Percentiles rank a stretch among this genome's conserved stretches.
These are phyloP conservation scores for Phytophthora multivora DNA, from an alignment of 352 stramenopile genomes.

Conservation along the genomic window DNA sequence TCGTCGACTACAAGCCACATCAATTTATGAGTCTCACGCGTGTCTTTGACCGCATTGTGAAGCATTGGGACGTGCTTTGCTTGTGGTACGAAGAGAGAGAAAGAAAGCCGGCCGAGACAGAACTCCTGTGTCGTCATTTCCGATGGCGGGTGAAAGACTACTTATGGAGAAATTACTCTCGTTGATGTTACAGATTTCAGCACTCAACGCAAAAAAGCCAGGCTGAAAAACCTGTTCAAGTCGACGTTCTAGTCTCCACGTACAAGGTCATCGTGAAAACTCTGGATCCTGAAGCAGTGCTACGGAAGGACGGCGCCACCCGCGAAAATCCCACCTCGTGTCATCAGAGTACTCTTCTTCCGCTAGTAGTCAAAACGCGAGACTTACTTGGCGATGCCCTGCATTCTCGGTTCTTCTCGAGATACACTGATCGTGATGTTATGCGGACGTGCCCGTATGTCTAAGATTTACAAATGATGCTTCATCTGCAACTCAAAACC, in stretches of 20 bases:
- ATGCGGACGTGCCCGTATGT: constrained; percentile 5
- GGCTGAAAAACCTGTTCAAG: constrained; percentile 5
- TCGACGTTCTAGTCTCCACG: constrained; percentile 10
- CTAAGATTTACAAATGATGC: constrained; percentile 11
- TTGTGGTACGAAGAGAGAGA: too few relatives aligned
- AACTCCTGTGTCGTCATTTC: too few relatives aligned
- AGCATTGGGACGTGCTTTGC: too few relatives aligned
- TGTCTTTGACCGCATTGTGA: too few relatives aligned
- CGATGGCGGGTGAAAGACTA: too few relatives aligned
- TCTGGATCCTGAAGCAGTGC: background rate
- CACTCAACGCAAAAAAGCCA: constrained; percentile 6
- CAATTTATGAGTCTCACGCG: too few relatives aligned
- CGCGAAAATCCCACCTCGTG: background rate
- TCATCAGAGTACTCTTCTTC: background rate
- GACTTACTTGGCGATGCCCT: background rate
- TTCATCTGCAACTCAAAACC: background rate
- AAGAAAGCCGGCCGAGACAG: too few relatives aligned
- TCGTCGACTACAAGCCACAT: too few relatives aligned
- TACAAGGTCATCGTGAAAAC: constrained; percentile 3
- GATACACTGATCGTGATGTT: constrained; percentile 12
- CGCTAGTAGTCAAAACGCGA: background rate
- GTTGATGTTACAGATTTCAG: constrained; percentile 1
- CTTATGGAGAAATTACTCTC: constrained; percentile 10
- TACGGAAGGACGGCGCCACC: background rate
- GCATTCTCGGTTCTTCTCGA: constrained; percentile 3